Evolutionary conservation across 2,329 filamentous ascomycete genomes (phyloP).

Genomic region (Diaporthe citriasiana): DNA sequence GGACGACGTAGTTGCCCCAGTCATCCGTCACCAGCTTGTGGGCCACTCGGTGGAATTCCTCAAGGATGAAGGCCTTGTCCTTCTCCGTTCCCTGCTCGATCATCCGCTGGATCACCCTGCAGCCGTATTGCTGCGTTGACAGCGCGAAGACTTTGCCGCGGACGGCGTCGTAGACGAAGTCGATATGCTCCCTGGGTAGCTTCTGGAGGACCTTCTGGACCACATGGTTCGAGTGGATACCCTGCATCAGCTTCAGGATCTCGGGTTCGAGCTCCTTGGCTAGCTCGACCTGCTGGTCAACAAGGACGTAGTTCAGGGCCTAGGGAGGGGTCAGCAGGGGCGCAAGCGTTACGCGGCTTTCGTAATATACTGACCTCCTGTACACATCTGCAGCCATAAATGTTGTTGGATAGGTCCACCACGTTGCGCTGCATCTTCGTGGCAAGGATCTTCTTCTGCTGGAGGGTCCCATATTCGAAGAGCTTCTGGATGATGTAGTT

Average conservation of each 20-base stretch:
- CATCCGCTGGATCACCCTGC: conserved; percentile 92
- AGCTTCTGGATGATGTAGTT: conserved; percentile 99
- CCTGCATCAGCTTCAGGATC: conserved; percentile 82
- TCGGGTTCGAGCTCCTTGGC: conserved; percentile 85
- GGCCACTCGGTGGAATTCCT: conserved; percentile 82
- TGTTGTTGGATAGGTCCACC: conserved; percentile 82
- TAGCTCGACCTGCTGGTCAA: conserved; percentile 89
- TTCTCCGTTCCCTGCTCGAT: conserved; percentile 83
- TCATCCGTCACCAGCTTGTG: conserved; percentile 83
- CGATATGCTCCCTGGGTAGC: conserved; percentile 82
- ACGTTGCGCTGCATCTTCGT: conserved; percentile 91
- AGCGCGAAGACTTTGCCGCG: conserved; percentile 80
- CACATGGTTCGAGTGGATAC: conserved; percentile 96
- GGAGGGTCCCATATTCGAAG: conserved; percentile 94
- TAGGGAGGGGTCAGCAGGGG: conserved; percentile 51
- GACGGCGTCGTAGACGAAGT: conserved; percentile 88
- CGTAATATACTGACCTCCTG: conserved; percentile 78
- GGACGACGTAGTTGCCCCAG: conserved; percentile 96
- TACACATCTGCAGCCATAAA: conserved; percentile 95
- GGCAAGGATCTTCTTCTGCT: conserved; percentile 90
- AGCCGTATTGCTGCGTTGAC: conserved; percentile 86
- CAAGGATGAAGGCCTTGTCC: conserved; percentile 80
- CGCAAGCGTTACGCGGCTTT: background rate
- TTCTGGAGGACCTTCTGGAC: conserved; percentile 93
- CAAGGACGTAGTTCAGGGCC: conserved; percentile 90